Conservation (phyloP, 208 protist genomes). For the Acanthamoeba culbertsoni region DNA sequence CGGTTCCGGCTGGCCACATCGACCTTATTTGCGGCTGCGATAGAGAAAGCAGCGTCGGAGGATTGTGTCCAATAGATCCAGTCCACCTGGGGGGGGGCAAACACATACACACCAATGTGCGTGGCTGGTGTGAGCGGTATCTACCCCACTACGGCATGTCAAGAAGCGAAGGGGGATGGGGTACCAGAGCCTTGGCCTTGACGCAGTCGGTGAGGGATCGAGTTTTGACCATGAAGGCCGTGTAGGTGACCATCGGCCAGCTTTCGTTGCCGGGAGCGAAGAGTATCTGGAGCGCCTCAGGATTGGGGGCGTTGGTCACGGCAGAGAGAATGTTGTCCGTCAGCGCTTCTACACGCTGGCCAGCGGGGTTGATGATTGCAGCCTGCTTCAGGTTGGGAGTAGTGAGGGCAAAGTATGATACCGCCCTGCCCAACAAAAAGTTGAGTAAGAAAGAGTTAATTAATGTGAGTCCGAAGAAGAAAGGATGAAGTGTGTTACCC, state of each 20-base stretch:
- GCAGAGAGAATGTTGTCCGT: background rate
- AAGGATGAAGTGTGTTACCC: background rate
- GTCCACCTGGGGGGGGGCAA: background rate
- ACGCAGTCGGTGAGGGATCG: background rate
- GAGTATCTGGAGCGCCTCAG: background rate
- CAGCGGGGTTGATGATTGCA: background rate
- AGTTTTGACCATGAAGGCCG: background rate
- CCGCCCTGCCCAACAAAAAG: background rate
- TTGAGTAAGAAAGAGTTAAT: background rate
- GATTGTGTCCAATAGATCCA: constrained; percentile 44
- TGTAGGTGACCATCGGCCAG: constrained; percentile 37
- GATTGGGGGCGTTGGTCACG: background rate
- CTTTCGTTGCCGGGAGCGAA: background rate
- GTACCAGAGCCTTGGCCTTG: constrained; percentile 19
- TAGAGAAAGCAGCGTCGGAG: background rate
- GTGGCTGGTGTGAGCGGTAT: no score
- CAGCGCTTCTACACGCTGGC: background rate
- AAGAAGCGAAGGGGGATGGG: background rate
- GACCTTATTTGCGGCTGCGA: background rate
- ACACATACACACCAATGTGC: background rate
- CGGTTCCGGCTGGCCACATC: background rate
- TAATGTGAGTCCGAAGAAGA: no score
- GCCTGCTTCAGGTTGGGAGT: constrained; percentile 7
- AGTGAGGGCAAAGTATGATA: background rate
- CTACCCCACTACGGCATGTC: background rate